Evolutionary conservation across 441 rosid genomes (phyloP).

Genomic region (Croton laevigatus): DNA sequence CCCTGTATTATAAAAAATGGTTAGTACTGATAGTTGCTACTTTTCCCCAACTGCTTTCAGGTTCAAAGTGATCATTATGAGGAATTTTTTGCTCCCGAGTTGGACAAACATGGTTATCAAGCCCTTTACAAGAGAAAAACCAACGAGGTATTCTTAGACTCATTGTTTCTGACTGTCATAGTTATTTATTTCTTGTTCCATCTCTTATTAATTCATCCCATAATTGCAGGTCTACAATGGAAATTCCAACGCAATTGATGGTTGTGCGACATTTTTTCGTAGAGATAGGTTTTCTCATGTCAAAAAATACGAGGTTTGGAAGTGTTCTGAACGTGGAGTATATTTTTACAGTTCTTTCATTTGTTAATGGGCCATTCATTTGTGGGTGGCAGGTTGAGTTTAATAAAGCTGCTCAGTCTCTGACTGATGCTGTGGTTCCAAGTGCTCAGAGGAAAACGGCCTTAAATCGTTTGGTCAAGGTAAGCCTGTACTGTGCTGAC

Average conservation of each 20-base stretch:
- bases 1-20: too few species aligned
- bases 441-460: conserved; percentile 87
- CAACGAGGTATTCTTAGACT: conserved; percentile 60
- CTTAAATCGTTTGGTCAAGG: conserved; percentile 87
- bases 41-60: conserved; percentile 39
- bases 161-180: conserved; percentile 9
- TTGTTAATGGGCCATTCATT: conserved; percentile 22
- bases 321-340: conserved; percentile 8
- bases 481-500: conserved; percentile 22
- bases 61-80: conserved; percentile 96
- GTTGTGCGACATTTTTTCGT: conserved; percentile 99
- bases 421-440: conserved; percentile 89
- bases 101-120: conserved; percentile 97
- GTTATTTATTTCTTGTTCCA: background rate
- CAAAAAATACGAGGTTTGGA: conserved; percentile 95
- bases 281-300: conserved; percentile 97
- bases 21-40: background rate
- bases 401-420: conserved; percentile 97
- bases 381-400: conserved; percentile 76
- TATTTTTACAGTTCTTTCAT: conserved; percentile 9
- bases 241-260: conserved; percentile 64
- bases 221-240: conserved; percentile 76
- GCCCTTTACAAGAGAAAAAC: conserved; percentile 95
- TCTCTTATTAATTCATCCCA: conserved; percentile 11
- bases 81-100: conserved; percentile 88